Evolutionary conservation across 148 eudicot species (phyloP), one percentile per base, ranked within the genome.

Genomic region (Heliosperma pusillum): DNA sequence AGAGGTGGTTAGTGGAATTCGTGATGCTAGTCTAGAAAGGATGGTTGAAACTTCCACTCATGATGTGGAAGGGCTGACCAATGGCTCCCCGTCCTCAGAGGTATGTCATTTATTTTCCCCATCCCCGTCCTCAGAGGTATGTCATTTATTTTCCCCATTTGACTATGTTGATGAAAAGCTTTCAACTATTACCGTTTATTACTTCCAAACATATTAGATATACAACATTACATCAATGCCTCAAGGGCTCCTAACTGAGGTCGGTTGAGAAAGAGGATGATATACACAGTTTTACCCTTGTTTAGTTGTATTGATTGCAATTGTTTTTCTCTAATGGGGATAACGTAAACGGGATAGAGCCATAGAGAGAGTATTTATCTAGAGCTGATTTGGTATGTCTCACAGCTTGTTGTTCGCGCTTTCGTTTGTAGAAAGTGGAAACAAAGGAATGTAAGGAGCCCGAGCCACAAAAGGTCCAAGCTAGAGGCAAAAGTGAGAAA

Each of bases 401-500:
- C 22, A n/a, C 10, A 59, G 62, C 61, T 79, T 77, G 66, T 62
- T 66, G 30, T 45, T 33, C 21, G 50, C 16, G 33, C 29, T 33
- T 36, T 55, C 65, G 64, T 77, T 65, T 64, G 67, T 53, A 80
- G 86, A 47, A 85, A 68, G 84, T 70, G 81, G 86, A 72, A 81
- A 75, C 65, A 30, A 70, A 77, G 67, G 81, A 82, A 66, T 50
- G 62, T n/a, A 56, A 83, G 80, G 81, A 71, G 67, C 76, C 64
- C 22, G 79, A 86, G 70, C 72, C 81, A 36, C 87, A 76, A 27
- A 85, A 76, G 69, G 80, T 62, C 82, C 79, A 74, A 74, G 81
- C 57, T 25, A 86, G 71, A 76, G 75, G 70, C 73, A 89, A 80
- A 80, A 82, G 33, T 67, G 88, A 80, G 76, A 89, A 85, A 78